A percentile compares a stretch with the other conserved stretches of the same genome.
These are phyloP conservation scores for Phytophthora brassicae DNA, from an alignment of 352 stramenopile genomes.

Conservation along the genomic window DNA sequence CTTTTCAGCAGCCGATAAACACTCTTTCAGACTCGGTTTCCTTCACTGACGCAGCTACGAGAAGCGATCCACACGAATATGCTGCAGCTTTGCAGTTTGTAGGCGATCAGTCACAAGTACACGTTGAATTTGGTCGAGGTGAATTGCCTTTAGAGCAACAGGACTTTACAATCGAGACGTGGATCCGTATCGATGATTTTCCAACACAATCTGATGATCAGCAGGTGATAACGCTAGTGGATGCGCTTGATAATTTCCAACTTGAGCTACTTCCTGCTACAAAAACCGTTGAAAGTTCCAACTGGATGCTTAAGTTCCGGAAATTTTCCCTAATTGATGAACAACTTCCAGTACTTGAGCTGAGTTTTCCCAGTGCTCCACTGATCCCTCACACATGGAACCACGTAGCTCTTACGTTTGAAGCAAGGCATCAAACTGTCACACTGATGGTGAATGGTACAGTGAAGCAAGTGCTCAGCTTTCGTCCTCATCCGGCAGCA, in stretches of 20 bases:
- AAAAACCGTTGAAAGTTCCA: background rate
- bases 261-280: constrained; percentile 23
- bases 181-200: constrained; percentile 35
- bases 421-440: constrained; percentile 25
- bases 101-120: constrained; percentile 22
- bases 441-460: constrained; percentile 30
- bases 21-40: constrained; percentile 1
- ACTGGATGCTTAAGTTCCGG: constrained; percentile 34
- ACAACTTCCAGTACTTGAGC: constrained; percentile 21
- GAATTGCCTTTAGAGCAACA: constrained; percentile 21
- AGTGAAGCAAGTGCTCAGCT: constrained; percentile 21
- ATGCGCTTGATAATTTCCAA: constrained; percentile 37
- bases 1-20: constrained; percentile 11
- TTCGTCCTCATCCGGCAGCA: constrained; percentile 11
- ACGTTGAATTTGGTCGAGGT: constrained; percentile 21
- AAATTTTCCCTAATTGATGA: constrained; percentile 32
- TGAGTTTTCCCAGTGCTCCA: constrained; percentile 22
- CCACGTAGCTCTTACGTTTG: constrained; percentile 32
- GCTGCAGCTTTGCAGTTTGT: constrained; percentile 30
- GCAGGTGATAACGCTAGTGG: constrained; percentile 33
- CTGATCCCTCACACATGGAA: constrained; percentile 25
- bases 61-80: constrained; percentile 21
- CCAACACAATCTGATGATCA: background rate
- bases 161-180: constrained; percentile 46
- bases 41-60: background rate